These are phyloP conservation scores for Sarocladium oryzae DNA, from an alignment of 2,329 filamentous ascomycete species.

Conservation along the genomic window DNA sequence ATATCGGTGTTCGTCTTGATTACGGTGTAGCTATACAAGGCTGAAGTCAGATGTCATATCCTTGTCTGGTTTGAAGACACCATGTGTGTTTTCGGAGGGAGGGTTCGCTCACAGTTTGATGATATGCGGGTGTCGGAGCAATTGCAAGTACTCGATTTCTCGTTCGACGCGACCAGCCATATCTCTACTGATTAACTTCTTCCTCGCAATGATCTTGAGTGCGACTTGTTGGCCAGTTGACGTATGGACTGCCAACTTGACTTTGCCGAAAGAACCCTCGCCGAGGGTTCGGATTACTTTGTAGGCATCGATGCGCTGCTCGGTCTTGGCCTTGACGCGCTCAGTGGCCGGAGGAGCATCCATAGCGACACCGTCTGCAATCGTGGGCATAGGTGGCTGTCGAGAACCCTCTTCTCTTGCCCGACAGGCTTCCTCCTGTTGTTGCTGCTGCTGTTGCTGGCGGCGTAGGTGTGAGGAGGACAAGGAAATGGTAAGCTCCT, in stretches of 20 bases:
- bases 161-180: conserved; percentile 97
- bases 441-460: conserved; percentile 20
- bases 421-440: conserved; percentile 2
- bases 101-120: conserved; percentile 76
- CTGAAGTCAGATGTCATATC: conserved; percentile 10
- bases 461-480: conserved; percentile 59
- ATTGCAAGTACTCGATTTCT: conserved; percentile 95
- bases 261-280: conserved; percentile 97
- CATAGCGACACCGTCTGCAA: conserved; percentile 27
- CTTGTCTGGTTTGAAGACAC: not conserved
- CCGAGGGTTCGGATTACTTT: conserved; percentile 84
- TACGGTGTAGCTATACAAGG: conserved; percentile 68
- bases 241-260: conserved; percentile 91
- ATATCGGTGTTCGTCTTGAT: conserved; percentile 93
- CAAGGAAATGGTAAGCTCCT: conserved; percentile 75
- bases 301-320: conserved; percentile 87
- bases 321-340: conserved; percentile 48
- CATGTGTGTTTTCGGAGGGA: not conserved
- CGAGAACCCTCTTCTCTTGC: conserved; percentile 17
- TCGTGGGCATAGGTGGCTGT: conserved; percentile 18
- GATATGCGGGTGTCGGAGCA: conserved; percentile 94
- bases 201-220: conserved; percentile 93
- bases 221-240: conserved; percentile 93
- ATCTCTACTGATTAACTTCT: conserved; percentile 92
- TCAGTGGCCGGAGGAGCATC: conserved; percentile 28